phyloP scores from a whole-genome alignment of 2,329 filamentous ascomycete species.

The Diaporthe batatas region DNA sequence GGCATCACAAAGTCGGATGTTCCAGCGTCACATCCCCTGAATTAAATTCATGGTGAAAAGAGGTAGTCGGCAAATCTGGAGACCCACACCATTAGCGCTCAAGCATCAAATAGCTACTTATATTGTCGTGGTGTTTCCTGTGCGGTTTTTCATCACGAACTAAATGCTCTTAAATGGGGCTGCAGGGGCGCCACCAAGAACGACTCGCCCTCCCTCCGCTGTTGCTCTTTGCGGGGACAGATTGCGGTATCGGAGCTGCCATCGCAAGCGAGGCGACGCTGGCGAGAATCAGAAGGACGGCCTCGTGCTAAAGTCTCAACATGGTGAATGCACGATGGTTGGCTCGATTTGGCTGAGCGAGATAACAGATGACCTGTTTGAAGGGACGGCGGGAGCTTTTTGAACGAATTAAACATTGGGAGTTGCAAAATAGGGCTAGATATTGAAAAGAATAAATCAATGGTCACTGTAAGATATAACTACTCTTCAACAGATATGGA shows the following conservation, averaged over 20 bases:
- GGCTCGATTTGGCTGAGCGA: not conserved
- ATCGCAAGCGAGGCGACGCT: not conserved
- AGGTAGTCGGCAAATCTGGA: conserved; percentile 4
- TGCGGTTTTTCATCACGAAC: not conserved
- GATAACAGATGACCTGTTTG: not conserved
- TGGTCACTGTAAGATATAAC: not conserved
- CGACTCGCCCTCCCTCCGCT: not conserved
- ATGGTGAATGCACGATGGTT: not conserved
- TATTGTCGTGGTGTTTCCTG: not conserved
- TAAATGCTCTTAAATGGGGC: not conserved
- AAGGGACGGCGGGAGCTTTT: not conserved
- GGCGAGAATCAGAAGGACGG: not conserved
- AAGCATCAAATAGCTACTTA: not conserved
- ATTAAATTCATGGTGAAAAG: not conserved
- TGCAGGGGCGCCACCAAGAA: conserved; percentile 6
- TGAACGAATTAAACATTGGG: not conserved
- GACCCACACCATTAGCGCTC: not conserved
- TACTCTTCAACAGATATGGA: not conserved
- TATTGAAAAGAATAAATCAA: not conserved
- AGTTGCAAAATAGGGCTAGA: not conserved
- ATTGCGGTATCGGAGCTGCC: not conserved
- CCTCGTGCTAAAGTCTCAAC: not conserved
- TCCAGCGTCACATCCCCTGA: no score
- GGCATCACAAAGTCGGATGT: no score
- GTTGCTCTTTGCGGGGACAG: conserved; percentile 6